Conservation (phyloP, 495 filamentous ascomycete genomes). For the Annulohypoxylon nitens region DNA sequence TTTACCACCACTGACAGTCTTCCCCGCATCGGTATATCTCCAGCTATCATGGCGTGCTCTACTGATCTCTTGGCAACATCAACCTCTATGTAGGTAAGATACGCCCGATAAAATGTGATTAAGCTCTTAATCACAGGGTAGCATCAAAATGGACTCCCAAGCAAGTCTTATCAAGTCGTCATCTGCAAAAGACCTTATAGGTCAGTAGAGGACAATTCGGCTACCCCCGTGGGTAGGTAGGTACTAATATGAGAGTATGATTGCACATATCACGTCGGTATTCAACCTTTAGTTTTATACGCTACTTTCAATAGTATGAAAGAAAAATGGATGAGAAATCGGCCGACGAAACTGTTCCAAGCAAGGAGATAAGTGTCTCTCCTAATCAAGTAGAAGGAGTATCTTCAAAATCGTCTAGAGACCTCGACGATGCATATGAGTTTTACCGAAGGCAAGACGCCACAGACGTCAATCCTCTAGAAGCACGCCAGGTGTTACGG, state of each 20-base stretch:
- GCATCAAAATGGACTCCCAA: slow-evolving; percentile 14
- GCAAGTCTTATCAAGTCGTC: slow-evolving; percentile 26
- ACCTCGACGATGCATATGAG: slow-evolving; percentile 63
- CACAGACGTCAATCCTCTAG: slow-evolving; percentile 55
- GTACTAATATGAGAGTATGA: slow-evolving; percentile 1
- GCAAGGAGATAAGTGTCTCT: not conserved
- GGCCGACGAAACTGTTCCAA: slow-evolving; percentile 9
- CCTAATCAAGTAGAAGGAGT: slow-evolving; percentile 1
- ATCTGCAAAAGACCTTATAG: not conserved
- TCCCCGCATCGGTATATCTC: slow-evolving; percentile 38
- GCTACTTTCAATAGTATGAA: not conserved
- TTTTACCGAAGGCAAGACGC: slow-evolving; percentile 58
- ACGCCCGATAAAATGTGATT: slow-evolving; percentile 10
- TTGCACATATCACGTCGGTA: not conserved
- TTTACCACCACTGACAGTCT: not conserved
- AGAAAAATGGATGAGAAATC: slow-evolving; percentile 25
- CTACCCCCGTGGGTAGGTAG: not conserved
- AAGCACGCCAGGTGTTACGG: slow-evolving; percentile 64
- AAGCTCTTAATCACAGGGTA: slow-evolving; percentile 31
- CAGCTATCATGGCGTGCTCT: slow-evolving; percentile 12
- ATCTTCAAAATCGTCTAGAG: slow-evolving; percentile 42
- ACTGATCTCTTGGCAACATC: not conserved
- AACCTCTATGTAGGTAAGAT: slow-evolving; percentile 1
- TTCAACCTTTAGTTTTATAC: not conserved
- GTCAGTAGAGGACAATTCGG: slow-evolving; percentile 1